Percentiles rank a stretch among this genome's conserved stretches.
Evolutionary conservation across 225 moss, liverwort and hornwort genomes (phyloP).

Genomic region (Lunularia cruciata): DNA sequence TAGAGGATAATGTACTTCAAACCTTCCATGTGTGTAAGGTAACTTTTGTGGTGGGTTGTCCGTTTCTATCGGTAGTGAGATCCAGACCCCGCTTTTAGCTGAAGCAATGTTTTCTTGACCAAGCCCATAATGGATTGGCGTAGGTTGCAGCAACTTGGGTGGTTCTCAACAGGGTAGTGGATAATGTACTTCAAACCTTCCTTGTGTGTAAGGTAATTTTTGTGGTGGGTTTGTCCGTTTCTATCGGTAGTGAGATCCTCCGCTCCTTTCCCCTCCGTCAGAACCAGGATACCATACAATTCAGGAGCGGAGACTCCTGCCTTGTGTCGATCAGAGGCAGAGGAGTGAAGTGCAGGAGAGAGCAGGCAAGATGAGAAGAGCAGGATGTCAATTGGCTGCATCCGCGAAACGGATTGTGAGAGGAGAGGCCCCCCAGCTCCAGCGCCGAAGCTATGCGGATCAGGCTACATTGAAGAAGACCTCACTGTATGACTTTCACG

Average conservation of each 20-base stretch:
- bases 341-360: neutral
- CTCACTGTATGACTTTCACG: conserved; percentile 72
- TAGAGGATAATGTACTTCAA: conserved; percentile 1
- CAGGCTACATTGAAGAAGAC: conserved; percentile 77
- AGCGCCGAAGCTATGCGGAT: conserved; percentile 63
- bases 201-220: neutral
- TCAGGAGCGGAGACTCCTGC: neutral
- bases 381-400: conserved; percentile 35
- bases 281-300: neutral
- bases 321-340: neutral
- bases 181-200: neutral
- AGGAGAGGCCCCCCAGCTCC: conserved; percentile 5
- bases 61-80: neutral
- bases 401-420: conserved; percentile 10
- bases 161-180: neutral
- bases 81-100: no score
- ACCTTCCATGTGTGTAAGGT: neutral
- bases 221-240: neutral
- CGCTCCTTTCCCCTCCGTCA: neutral
- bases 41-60: neutral
- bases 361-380: conserved; percentile 29
- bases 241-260: neutral
- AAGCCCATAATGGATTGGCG: neutral
- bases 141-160: no score
- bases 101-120: no score